Percentiles rank a stretch among this genome's conserved stretches.
Evolutionary conservation across 495 filamentous ascomycete genomes (phyloP).

Genomic region (Annulohypoxylon stygium): DNA sequence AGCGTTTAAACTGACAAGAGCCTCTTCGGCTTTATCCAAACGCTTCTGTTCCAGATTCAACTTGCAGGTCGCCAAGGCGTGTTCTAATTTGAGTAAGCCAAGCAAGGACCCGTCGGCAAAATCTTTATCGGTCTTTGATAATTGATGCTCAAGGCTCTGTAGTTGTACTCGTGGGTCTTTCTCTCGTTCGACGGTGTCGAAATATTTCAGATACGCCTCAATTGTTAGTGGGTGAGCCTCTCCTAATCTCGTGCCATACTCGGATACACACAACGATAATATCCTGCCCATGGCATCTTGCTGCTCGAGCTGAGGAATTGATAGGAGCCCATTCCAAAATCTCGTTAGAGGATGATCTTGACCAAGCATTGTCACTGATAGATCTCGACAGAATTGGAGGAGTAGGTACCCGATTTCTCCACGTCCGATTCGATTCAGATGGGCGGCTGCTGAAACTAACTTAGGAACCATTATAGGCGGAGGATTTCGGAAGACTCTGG

Average conservation of each 20-base stretch:
- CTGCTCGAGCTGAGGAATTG: conserved; percentile 42
- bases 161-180: conserved; percentile 44
- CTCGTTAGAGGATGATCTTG: conserved; percentile 36
- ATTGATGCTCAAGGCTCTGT: conserved; percentile 34
- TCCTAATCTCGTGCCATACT: conserved; percentile 45
- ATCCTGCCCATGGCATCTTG: conserved; percentile 42
- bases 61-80: conserved; percentile 50
- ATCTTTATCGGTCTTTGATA: conserved; percentile 34
- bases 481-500: conserved; percentile 50
- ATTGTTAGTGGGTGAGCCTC: conserved; percentile 43
- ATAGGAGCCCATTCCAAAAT: conserved; percentile 48
- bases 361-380: conserved; percentile 38
- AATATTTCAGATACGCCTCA: conserved; percentile 49
- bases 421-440: conserved; percentile 46
- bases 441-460: conserved; percentile 45
- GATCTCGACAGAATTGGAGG: conserved; percentile 49
- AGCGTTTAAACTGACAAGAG: conserved; percentile 38
- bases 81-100: conserved; percentile 48
- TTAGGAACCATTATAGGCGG: conserved; percentile 48
- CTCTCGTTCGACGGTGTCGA: conserved; percentile 47
- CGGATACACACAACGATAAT: conserved; percentile 44
- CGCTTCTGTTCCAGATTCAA: conserved; percentile 36
- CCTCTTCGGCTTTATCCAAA: conserved; percentile 47
- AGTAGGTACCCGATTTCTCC: conserved; percentile 47
- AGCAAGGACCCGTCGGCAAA: conserved; percentile 32